These are phyloP conservation scores for Suillus variegatus DNA, from an alignment of 768 basidiomycete species.

Conservation along the genomic window DNA sequence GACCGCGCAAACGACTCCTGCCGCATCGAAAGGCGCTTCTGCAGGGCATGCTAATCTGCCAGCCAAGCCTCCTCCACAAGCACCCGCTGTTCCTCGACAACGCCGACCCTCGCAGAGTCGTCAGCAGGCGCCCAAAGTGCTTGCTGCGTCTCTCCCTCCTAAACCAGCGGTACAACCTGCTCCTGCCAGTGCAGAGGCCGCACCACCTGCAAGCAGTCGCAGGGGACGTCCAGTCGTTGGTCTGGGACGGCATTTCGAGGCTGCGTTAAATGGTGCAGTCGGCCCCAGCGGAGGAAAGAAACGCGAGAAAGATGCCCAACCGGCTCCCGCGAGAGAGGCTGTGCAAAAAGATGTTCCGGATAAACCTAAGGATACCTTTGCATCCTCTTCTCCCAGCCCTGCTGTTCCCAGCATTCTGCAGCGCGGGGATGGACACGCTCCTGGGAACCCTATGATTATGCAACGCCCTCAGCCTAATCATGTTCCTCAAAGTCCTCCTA, in stretches of 20 bases:
- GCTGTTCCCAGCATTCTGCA: constrained; percentile 25
- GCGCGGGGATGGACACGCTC: constrained; percentile 21
- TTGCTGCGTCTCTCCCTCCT: constrained; percentile 5
- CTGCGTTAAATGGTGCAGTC: constrained; percentile 64
- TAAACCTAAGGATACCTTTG: constrained; percentile 10
- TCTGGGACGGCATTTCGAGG: constrained; percentile 69
- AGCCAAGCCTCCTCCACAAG: constrained; percentile 14
- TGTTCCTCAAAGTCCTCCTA: constrained; percentile 11
- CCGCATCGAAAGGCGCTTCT: constrained; percentile 9
- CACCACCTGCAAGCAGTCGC: constrained; percentile 33
- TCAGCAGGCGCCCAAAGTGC: constrained; percentile 16
- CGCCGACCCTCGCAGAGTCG: constrained; percentile 20
- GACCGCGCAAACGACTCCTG: neutral
- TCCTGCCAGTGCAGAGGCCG: neutral
- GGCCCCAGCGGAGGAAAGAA: constrained; percentile 32
- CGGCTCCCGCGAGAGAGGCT: neutral
- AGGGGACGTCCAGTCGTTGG: constrained; percentile 62
- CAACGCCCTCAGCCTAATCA: constrained; percentile 16
- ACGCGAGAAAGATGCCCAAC: constrained; percentile 35
- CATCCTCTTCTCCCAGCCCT: neutral
- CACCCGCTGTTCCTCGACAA: constrained; percentile 15
- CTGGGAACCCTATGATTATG: constrained; percentile 12
- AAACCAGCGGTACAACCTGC: neutral
- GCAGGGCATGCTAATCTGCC: constrained; percentile 11
- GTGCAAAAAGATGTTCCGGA: neutral